These are phyloP conservation scores for Verticillium dahliae DNA, from an alignment of 2,329 filamentous ascomycete genomes.

Conservation along the genomic window DNA sequence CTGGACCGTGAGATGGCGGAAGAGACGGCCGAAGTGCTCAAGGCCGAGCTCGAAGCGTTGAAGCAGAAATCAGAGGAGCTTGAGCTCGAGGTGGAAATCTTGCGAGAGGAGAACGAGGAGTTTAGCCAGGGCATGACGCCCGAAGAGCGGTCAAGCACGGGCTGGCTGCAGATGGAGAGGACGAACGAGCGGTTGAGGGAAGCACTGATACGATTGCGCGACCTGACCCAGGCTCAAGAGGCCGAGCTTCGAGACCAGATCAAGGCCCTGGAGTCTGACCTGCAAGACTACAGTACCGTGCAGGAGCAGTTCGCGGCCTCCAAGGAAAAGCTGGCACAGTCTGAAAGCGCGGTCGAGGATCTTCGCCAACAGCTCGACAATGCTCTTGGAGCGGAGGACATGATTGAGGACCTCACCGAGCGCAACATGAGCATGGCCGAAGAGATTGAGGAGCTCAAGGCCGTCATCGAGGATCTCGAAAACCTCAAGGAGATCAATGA, in stretches of 20 bases:
- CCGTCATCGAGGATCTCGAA: constrained; percentile 80
- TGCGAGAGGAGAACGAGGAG: constrained; percentile 82
- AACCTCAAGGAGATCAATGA: constrained; percentile 88
- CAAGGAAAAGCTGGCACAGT: constrained; percentile 66
- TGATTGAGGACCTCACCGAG: constrained; percentile 87
- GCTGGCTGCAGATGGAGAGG: constrained; percentile 87
- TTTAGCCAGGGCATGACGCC: constrained; percentile 77
- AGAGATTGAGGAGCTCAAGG: constrained; percentile 75
- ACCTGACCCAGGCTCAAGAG: constrained; percentile 82
- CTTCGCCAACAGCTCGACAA: constrained; percentile 87
- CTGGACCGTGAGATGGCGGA: constrained; percentile 96
- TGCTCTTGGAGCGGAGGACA: constrained; percentile 80
- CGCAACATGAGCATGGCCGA: constrained; percentile 80
- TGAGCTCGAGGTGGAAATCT: constrained; percentile 78
- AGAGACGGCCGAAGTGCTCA: constrained; percentile 77
- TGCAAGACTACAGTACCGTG: constrained; percentile 58
- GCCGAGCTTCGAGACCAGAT: constrained; percentile 71
- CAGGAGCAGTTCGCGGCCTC: constrained; percentile 65
- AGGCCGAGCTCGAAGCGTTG: constrained; percentile 71
- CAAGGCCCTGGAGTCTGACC: constrained; percentile 64
- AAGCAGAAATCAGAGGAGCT: constrained; percentile 76
- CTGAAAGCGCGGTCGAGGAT: constrained; percentile 73
- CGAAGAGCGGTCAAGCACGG: constrained; percentile 79
- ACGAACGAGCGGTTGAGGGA: constrained; percentile 84
- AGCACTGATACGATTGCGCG: constrained; percentile 75